These are phyloP conservation scores for Scortechinia acanthostroma DNA, from an alignment of 2,329 filamentous ascomycete species.

Conservation along the genomic window DNA sequence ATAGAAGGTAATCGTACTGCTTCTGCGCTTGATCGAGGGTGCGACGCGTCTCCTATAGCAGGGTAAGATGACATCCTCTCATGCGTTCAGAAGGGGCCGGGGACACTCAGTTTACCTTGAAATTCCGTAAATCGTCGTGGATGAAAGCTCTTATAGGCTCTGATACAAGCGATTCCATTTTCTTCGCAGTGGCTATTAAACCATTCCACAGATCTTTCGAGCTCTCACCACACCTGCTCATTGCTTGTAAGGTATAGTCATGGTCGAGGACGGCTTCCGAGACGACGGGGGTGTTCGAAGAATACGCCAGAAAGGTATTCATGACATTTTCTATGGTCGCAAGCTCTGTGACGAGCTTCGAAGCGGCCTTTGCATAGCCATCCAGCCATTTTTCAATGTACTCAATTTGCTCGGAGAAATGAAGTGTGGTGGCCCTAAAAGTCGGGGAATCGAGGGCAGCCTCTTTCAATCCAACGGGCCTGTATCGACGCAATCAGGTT, in stretches of 20 bases:
- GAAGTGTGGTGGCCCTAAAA: slow-evolving; percentile 61
- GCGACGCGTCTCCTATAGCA: slow-evolving; percentile 50
- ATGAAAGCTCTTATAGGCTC: slow-evolving; percentile 62
- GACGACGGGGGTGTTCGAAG: slow-evolving; percentile 50
- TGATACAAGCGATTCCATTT: slow-evolving; percentile 51
- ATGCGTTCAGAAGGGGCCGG: too few relatives aligned
- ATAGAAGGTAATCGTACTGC: slow-evolving; percentile 55
- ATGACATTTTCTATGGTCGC: slow-evolving; percentile 51
- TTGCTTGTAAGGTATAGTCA: slow-evolving; percentile 65
- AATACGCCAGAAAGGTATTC: slow-evolving; percentile 49
- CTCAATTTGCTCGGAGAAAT: slow-evolving; percentile 68
- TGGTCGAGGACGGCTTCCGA: slow-evolving; percentile 71
- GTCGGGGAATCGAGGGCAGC: slow-evolving; percentile 70
- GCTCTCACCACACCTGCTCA: slow-evolving; percentile 61
- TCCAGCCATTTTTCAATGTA: slow-evolving; percentile 69
- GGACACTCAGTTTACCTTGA: too few relatives aligned
- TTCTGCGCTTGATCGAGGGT: slow-evolving; percentile 58
- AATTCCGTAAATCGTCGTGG: slow-evolving; percentile 52
- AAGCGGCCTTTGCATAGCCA: slow-evolving; percentile 54
- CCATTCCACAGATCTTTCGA: slow-evolving; percentile 63
- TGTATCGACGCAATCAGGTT: background rate
- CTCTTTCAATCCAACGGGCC: slow-evolving; percentile 66
- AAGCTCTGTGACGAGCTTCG: slow-evolving; percentile 54
- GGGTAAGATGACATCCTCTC: too few relatives aligned
- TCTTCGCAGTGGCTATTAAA: slow-evolving; percentile 50